Base-by-base conservation (phyloP, 768 basidiomycete species). In the Russula compacta region DNA sequence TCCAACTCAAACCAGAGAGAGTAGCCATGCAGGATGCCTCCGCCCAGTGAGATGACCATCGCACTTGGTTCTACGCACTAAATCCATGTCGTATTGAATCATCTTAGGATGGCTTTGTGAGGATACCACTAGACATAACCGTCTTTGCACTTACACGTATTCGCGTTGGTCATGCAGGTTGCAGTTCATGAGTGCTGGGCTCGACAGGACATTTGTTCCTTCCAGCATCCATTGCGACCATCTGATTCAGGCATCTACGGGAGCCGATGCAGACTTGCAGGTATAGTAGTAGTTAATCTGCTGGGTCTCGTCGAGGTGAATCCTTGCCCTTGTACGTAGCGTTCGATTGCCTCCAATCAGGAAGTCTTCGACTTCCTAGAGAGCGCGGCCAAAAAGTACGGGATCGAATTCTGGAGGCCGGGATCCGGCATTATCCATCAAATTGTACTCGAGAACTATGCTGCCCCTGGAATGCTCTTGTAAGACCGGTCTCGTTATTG, bases 11-110 rank as follows among this genome's bases (percentile, higher is more conserved):
- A 64, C 97, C 95, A 5, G 89, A 95, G 73, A 78, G 97, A 62
- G 97, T 98, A 35, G 97, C 97, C 14, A 97, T 98, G 92, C 95
- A 98, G 71, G 92, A 97, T 77, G 87, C 89, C 66, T 89, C 86
- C 60, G 85, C 91, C 46, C 91, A 93, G 89, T 92, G 76, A 74
- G 90, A 77, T 43, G 39, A 39, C 54, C 44, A 54, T 53, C 29
- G 55, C 32, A 17, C 19, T 43, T 53, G 5, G 38, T 38, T 15
- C 56, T 51, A 17, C 56, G 49, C 17, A 24, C 50, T 38, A n/a
- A 51, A 19, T 47, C 57, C 32, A 53, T 21, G 52, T 55, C 19
- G 32, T 54, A 24, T 44, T 56, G 14, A 59, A 59, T 48, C 21
- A 21, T 38, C 32, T 59, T 66, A 91, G 90, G 72, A 92, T 92